Evolutionary conservation across 2,329 filamentous ascomycete species (phyloP).

Genomic region (Acrocalymma vagum): DNA sequence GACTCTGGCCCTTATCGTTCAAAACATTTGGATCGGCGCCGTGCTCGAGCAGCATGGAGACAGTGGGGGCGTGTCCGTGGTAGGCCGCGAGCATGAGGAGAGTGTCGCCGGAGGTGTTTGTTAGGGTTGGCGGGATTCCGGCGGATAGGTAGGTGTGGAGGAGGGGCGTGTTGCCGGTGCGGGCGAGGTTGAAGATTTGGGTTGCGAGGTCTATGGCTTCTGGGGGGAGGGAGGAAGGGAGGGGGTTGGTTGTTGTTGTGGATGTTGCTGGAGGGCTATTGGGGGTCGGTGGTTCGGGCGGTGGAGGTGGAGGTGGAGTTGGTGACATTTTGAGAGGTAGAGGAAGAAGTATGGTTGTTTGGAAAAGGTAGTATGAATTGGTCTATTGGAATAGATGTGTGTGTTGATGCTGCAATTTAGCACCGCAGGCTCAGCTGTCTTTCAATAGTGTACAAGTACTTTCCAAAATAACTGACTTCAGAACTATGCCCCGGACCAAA

Average conservation of each 20-base stretch:
- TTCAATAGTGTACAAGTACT: too few relatives aligned
- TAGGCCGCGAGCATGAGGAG: constrained; percentile 78
- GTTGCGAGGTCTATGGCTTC: constrained; percentile 72
- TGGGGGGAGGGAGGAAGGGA: constrained; percentile 59
- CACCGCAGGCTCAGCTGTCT: too few relatives aligned
- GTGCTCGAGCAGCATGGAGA: constrained; percentile 66
- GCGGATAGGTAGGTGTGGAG: constrained; percentile 71
- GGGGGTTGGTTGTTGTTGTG: constrained; percentile 12
- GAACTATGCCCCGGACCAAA: too few relatives aligned
- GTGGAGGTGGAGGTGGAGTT: constrained; percentile 8
- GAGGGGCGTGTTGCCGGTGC: constrained; percentile 64
- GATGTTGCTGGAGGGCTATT: not conserved
- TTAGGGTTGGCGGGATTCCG: constrained; percentile 74
- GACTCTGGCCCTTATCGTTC: constrained; percentile 74
- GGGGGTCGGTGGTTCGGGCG: constrained; percentile 14
- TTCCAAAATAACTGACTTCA: too few relatives aligned
- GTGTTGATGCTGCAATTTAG: too few relatives aligned
- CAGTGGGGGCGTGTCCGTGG: constrained; percentile 70
- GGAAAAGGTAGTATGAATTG: too few relatives aligned
- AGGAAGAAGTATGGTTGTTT: too few relatives aligned
- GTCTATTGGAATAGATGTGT: too few relatives aligned
- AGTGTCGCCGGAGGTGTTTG: constrained; percentile 78
- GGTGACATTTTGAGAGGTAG: not conserved
- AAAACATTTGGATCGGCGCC: constrained; percentile 73
- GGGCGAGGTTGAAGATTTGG: constrained; percentile 73